Percentiles rank a stretch among this genome's conserved stretches.
Evolutionary conservation across 495 filamentous ascomycete species (phyloP).

Genomic region (Hyaloscypha bicolor): DNA sequence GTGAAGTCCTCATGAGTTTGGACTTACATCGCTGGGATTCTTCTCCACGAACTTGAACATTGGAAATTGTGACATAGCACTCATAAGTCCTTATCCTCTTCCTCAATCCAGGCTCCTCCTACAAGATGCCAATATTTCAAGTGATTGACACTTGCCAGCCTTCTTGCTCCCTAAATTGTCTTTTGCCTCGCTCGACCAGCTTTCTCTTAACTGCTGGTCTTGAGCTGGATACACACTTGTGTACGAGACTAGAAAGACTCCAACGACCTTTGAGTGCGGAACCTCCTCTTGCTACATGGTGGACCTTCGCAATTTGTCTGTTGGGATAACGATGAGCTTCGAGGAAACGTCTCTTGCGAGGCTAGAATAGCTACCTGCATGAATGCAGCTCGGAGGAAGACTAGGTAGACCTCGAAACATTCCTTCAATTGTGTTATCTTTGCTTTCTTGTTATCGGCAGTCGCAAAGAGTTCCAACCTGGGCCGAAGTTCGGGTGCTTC

Average conservation of each 20-base stretch:
- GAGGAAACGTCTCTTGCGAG: constrained; percentile 8
- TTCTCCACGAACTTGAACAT: too few species aligned
- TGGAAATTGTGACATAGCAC: too few species aligned
- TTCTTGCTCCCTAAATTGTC: constrained; percentile 14
- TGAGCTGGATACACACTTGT: constrained; percentile 36
- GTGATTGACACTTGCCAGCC: too few species aligned
- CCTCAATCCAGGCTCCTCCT: too few species aligned
- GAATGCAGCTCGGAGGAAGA: constrained; percentile 10
- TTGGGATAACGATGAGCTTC: constrained; percentile 24
- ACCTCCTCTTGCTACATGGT: constrained; percentile 31
- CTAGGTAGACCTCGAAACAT: constrained; percentile 23
- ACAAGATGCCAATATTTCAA: too few species aligned
- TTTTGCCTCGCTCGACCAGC: constrained; percentile 37
- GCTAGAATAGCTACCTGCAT: neutral
- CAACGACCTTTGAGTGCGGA: constrained; percentile 38
- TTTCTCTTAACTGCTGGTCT: constrained; percentile 30
- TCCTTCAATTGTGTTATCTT: neutral
- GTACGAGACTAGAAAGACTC: constrained; percentile 33
- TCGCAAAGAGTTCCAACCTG: too few species aligned
- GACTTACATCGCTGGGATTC: too few species aligned
- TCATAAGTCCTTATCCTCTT: too few species aligned
- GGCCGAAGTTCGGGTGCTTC: too few species aligned
- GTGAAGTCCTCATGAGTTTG: too few species aligned
- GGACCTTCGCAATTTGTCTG: constrained; percentile 37
- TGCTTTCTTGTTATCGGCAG: neutral